These are phyloP conservation scores for Clavispora fructus DNA, from an alignment of 805 yeast genomes.

Conservation along the genomic window DNA sequence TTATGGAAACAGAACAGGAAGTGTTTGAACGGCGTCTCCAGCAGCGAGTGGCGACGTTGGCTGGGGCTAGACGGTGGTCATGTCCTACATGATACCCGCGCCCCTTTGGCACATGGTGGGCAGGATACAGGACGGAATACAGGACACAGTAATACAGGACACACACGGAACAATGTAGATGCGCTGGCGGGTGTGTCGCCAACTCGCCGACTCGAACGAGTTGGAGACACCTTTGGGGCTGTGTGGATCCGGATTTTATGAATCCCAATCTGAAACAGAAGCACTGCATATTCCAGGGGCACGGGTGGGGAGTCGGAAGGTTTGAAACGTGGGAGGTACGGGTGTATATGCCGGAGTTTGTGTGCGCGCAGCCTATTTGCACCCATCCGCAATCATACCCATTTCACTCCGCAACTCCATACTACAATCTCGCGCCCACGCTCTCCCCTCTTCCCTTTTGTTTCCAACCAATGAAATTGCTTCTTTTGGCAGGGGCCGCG, in stretches of 20 bases:
- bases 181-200: too few species aligned
- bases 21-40: conserved; percentile 6
- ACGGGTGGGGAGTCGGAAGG: too few species aligned
- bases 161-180: too few species aligned
- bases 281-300: too few species aligned
- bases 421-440: not conserved
- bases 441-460: not conserved
- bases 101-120: not conserved
- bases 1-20: conserved; percentile 7
- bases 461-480: not conserved
- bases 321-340: not conserved
- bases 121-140: not conserved
- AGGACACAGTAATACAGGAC: too few species aligned
- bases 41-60: conserved; percentile 2
- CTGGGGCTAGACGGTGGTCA: not conserved
- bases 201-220: too few species aligned
- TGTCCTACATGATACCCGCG: not conserved
- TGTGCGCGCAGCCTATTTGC: not conserved
- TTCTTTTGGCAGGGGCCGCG: not conserved
- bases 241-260: too few species aligned
- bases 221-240: too few species aligned
- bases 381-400: not conserved
- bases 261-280: too few species aligned
- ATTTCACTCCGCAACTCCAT: not conserved
- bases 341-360: not conserved